Evolutionary conservation across 768 basidiomycete genomes (phyloP), one percentile per base, ranked within the genome.

Genomic region (Suillus occidentalis): DNA sequence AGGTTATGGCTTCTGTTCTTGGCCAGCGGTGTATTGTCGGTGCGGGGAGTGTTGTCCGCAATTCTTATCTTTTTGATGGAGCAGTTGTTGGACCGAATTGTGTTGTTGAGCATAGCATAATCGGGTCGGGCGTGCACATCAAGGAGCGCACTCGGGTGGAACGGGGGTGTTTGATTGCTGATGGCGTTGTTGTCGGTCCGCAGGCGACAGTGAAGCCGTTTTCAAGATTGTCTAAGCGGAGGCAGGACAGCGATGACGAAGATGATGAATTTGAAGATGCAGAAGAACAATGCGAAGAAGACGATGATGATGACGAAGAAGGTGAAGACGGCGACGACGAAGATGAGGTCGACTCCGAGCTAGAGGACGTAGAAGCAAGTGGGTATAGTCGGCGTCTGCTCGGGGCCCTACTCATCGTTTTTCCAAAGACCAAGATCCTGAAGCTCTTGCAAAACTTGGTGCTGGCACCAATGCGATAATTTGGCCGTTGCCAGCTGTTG

Each of bases 41-140:
- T 13, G 78, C 87, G 6, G 84, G 87, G 10, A 85, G 87, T 25
- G 79, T 86, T 64, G 85, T 99, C 64, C 81, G 82, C 37, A 80
- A 91, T 72, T 89, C 93, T 36, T 97, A 95, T 70, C 82, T 98
- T 55, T 95, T 95, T 72, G 92, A 95, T 69, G 86, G 86, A 62
- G 89, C 89, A 18, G 72, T 82, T 45, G 81, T 98, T 61, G 92
- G 89, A 36, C 82, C 89, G 63, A 84, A 87, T 53, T 90, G 88
- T 71, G 79, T 84, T n/a, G 80, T 99, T 58, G 84, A 88, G 70
- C 82, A 86, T 66, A 90, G 92, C 64, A 94, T 99, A 64, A 76
- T 99, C 25, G 97, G 95, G 4, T 81, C 87, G 28, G 85, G 85
- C 12, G 94, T 91, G n/a, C 76, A 77, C 39, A 83, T 99, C 61